Evolutionary conservation across 257 asterid species (phyloP), one percentile per base, ranked within the genome.

Genomic region (Scutellaria minor): DNA sequence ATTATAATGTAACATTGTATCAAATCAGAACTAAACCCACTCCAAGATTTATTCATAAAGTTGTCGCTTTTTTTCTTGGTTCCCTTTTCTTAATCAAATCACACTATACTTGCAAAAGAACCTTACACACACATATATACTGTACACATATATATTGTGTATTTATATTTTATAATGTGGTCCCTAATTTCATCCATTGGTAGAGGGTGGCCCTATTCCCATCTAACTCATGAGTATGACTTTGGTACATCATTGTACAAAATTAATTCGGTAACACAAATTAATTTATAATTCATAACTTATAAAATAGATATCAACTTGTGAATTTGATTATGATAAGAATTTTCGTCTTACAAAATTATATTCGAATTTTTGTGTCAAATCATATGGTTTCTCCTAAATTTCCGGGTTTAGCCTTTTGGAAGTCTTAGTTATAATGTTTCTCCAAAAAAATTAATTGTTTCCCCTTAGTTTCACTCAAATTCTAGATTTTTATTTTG

Each of bases 191-290:
- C 14, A n/a, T 52, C 76, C 52, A 42, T 71, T 59, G 27, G 44
- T 59, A 59, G 5, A 20, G 55, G 41, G 35, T 59, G 68, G 35
- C 52, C 60, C 68, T 71, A 71, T 68, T 70, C 12, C 48, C 37
- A 64, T 46, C 44, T 46, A 46, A 24, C 46, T 64, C 45, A 8
- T n/a, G n/a, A 6, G 24, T 40, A 1, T 52, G 3, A 8, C 15
- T 11, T 47, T 47, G 3, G 11, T 0, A 13, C 14, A 41, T 15
- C 37, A 4, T 31, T 0, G 2, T 4, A 31, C 37, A 31, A 31
- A 31, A 3, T 4, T 31, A 1, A 31, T 2, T 31, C 3, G 2
- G 3, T 31, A 4, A 4, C 4, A 31, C 5, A 31, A 4, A 31
- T 31, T 31, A 31, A 31, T 31, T 31, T 31, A 18, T 18, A 18